These are phyloP conservation scores for Fusarium penzigii DNA, from an alignment of 2,329 filamentous ascomycete genomes.

Conservation along the genomic window DNA sequence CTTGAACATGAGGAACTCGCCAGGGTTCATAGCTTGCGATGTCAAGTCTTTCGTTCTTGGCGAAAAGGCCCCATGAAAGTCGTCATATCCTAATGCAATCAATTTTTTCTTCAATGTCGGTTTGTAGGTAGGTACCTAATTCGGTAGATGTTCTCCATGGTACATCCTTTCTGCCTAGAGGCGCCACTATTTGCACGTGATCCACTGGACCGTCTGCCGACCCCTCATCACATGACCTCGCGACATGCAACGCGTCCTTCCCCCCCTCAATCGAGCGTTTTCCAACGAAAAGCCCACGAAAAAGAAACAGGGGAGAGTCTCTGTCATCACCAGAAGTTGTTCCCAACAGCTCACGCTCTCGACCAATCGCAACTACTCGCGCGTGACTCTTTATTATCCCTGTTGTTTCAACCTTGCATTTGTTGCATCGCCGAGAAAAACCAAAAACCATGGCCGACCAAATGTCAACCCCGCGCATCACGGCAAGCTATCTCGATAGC, in stretches of 20 bases:
- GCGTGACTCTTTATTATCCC: too few species aligned
- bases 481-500: slow-evolving; percentile 73
- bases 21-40: too few species aligned
- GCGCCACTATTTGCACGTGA: not conserved
- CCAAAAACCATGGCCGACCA: slow-evolving; percentile 61
- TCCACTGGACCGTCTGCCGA: rapidly evolving
- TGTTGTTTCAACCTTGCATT: not conserved
- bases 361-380: not conserved
- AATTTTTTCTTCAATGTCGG: too few species aligned
- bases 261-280: slow-evolving; percentile 11
- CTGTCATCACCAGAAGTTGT: not conserved
- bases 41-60: too few species aligned
- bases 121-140: not conserved
- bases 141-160: not conserved
- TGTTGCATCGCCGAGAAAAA: slow-evolving; percentile 3
- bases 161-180: slow-evolving; percentile 2
- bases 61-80: too few species aligned
- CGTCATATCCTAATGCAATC: too few species aligned
- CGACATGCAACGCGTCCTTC: slow-evolving; percentile 20
- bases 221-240: slow-evolving; percentile 20
- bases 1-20: too few species aligned
- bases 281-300: too few species aligned
- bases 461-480: slow-evolving; percentile 76
- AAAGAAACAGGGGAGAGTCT: not conserved
- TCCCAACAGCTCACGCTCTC: not conserved